Conservation (phyloP, 305 asterid species). For the Fraxinus albicans region DNA sequence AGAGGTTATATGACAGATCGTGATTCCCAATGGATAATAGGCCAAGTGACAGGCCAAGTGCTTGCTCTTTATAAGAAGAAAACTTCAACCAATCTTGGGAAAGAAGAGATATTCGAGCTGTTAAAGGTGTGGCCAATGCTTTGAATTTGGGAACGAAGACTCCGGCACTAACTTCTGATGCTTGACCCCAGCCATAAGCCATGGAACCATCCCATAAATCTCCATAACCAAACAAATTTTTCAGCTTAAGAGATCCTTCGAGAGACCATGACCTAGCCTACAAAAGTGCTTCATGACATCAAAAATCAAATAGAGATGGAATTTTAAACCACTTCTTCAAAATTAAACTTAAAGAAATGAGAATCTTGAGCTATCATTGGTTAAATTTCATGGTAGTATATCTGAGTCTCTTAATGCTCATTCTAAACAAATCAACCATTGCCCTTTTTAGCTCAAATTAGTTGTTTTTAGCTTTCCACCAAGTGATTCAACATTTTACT, state of each 20-base stretch:
- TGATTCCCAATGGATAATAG: constrained; percentile 68
- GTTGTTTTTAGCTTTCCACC: background rate
- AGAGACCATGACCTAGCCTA: constrained; percentile 87
- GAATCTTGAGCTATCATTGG: background rate
- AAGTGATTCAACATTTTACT: background rate
- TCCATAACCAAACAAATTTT: constrained; percentile 87
- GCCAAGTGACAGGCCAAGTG: constrained; percentile 79
- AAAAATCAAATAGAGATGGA: constrained; percentile 18
- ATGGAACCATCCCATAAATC: constrained; percentile 92
- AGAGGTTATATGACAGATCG: constrained; percentile 72
- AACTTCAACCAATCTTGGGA: constrained; percentile 97
- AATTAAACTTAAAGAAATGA: background rate
- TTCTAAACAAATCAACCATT: background rate
- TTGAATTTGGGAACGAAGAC: constrained; percentile 75
- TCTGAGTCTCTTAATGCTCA: background rate
- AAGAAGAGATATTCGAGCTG: constrained; percentile 69
- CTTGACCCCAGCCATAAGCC: constrained; percentile 87
- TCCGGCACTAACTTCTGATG: constrained; percentile 76
- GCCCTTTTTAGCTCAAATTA: background rate
- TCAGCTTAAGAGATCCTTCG: constrained; percentile 74
- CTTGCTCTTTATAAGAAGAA: constrained; percentile 84
- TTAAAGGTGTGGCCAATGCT: constrained; percentile 56
- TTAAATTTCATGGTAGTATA: background rate
- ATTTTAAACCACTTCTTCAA: background rate
- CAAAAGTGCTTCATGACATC: constrained; percentile 36